Percentiles rank a stretch among this genome's conserved stretches.
These are phyloP conservation scores for Violaceomyces palustris DNA, from an alignment of 1,284 basidiomycete species.

Conservation along the genomic window DNA sequence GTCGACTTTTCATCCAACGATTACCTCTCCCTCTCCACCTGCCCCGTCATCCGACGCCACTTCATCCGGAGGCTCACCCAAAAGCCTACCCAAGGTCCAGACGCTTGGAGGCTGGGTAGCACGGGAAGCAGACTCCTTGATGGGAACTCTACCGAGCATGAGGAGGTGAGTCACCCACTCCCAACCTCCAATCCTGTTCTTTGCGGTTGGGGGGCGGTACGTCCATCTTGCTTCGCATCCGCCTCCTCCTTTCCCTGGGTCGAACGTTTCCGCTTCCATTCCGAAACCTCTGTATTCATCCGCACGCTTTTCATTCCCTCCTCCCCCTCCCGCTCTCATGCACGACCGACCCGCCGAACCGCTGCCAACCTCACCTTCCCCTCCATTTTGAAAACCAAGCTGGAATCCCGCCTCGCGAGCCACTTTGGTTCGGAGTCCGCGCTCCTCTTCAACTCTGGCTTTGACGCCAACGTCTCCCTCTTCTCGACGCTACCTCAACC, in stretches of 20 bases:
- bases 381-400: too few relatives aligned
- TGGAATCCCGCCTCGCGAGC: constrained; percentile 32
- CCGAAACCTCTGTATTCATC: too few relatives aligned
- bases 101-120: constrained; percentile 60
- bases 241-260: too few relatives aligned
- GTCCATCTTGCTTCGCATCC: too few relatives aligned
- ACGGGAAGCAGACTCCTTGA: constrained; percentile 86
- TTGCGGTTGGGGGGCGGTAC: too few relatives aligned
- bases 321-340: too few relatives aligned
- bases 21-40: constrained; percentile 78
- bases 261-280: too few relatives aligned
- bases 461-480: constrained; percentile 86
- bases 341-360: too few relatives aligned
- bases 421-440: constrained; percentile 56
- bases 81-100: constrained; percentile 53
- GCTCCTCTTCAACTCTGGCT: constrained; percentile 88
- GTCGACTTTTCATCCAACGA: constrained; percentile 85
- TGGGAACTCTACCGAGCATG: constrained; percentile 58
- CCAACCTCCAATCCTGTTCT: too few relatives aligned
- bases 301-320: too few relatives aligned
- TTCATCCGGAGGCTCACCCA: constrained; percentile 13
- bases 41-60: constrained; percentile 56
- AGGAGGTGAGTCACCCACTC: too few relatives aligned
- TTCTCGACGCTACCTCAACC: constrained; percentile 76
- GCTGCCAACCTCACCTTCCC: too few relatives aligned